Evolutionary conservation across 129 eudicot species (phyloP).

Genomic region (Pittosporum tobira): DNA sequence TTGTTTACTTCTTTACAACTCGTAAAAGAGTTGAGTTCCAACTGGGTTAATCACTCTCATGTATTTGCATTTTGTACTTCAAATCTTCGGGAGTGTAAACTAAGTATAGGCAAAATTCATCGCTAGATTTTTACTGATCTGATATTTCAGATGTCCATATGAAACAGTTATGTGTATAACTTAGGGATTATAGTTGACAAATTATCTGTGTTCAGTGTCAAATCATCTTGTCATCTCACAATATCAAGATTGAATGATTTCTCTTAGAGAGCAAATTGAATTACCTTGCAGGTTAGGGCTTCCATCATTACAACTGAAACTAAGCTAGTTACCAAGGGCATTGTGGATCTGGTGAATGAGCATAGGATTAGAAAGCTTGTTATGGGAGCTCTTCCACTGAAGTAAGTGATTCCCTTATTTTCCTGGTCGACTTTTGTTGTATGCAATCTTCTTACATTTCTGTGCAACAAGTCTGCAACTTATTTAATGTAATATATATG

Average conservation of each 20-base stretch:
- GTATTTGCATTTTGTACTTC: not conserved
- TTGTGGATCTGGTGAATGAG: constrained; percentile 45
- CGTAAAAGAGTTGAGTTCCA: not conserved
- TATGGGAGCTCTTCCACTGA: constrained; percentile 54
- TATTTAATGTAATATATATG: not conserved
- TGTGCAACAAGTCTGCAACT: not conserved
- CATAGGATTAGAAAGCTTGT: constrained; percentile 57
- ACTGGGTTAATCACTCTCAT: not conserved
- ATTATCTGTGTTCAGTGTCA: no score
- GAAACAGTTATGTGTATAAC: no score
- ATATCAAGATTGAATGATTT: not conserved
- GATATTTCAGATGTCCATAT: no score
- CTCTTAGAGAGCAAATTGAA: constrained; percentile 1
- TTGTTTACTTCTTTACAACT: no score
- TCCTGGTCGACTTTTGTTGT: not conserved
- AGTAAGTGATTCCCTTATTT: constrained; percentile 30
- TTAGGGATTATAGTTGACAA: no score
- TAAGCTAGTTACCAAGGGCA: constrained; percentile 53
- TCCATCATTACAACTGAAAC: constrained; percentile 41
- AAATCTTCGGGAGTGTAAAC: no score
- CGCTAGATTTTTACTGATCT: no score
- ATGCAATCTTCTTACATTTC: not conserved
- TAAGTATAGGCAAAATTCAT: no score
- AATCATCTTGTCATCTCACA: no score
- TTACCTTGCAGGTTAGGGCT: constrained; percentile 51